Base-by-base conservation (phyloP, 768 basidiomycete genomes). In the Leccinum disarticulatum region DNA sequence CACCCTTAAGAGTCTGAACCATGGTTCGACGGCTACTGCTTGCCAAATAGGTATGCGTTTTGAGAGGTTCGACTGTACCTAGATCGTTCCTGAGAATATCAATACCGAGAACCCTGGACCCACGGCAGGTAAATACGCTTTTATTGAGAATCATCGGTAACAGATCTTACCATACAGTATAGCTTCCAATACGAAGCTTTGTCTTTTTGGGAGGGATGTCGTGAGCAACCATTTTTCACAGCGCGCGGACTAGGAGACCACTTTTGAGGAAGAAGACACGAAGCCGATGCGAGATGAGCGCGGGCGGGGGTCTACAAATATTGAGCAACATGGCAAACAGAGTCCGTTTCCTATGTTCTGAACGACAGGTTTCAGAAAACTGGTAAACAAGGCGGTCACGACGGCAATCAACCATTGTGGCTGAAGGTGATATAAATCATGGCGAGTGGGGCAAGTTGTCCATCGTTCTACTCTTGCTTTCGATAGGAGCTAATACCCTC, bases 61-160 rank as follows among this genome's bases (percentile, higher is more conserved):
- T 33, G 31, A 33, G 11, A 33, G 31, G 31, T 33, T 33, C 11
- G 31, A 8, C 11, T 33, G 31, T 33, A 33, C 31, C 31, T 33
- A 33, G 31, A 33, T 33, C 31, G 31, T 33, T 33, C 1, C 31
- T 33, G 31, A 11, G 31, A 33, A 33, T 0, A 33, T 31, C 31
- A 33, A 33, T 33, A 33, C 9, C 31, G 73, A 76, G 55, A 77
- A 73, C 0, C 76, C 75, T 76, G 14, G 22, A 0, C 1, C 15
- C 19, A 30, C n/a, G 31, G 7, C 6, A 33, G 11, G 31, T 58
- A 17, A 62, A 36, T 33, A 33, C 31, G 31, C 31, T 33, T 1
- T 46, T 28, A 25, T 1, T 46, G n/a, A 6, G 25, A 46, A 31
- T n/a, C 5, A 15, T 36, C 6, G 17, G 10, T 13, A 15, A 30